phyloP scores from a whole-genome alignment of 2,329 filamentous ascomycete species.

The Sclerotinia sclerotiorum region DNA sequence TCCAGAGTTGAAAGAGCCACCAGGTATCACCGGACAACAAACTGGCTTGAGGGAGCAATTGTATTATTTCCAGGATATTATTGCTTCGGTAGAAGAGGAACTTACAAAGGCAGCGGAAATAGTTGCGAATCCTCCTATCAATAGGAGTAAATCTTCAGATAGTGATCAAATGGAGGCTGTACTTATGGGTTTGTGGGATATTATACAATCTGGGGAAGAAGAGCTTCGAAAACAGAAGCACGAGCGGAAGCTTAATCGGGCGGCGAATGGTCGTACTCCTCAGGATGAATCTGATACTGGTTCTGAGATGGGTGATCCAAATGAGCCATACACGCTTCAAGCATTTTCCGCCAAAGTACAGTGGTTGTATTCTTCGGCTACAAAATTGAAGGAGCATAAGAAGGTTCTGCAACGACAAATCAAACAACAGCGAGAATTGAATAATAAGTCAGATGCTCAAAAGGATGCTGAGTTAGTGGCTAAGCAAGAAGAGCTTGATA shows the following conservation, averaged over 20 bases:
- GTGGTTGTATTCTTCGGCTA: constrained; percentile 74
- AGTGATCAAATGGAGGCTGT: constrained; percentile 56
- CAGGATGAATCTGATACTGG: constrained; percentile 62
- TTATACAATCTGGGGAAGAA: constrained; percentile 51
- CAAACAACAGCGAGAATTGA: constrained; percentile 90
- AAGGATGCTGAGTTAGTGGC: constrained; percentile 64
- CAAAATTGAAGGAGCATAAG: constrained; percentile 81
- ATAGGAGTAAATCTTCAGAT: constrained; percentile 42
- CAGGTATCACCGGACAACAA: constrained; percentile 54
- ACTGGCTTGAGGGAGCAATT: constrained; percentile 66
- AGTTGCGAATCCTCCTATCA: constrained; percentile 27
- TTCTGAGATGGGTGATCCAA: constrained; percentile 57
- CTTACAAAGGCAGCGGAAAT: constrained; percentile 31
- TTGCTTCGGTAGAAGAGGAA: constrained; percentile 50
- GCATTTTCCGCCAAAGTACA: constrained; percentile 79
- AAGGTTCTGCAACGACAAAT: constrained; percentile 86
- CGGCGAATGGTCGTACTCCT: constrained; percentile 57
- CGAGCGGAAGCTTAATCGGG: constrained; percentile 52
- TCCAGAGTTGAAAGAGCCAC: constrained; percentile 56
- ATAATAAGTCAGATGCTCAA: constrained; percentile 77
- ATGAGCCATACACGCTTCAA: constrained; percentile 67
- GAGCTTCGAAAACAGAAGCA: constrained; percentile 55
- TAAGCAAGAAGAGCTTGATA: constrained; percentile 58
- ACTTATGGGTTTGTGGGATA: constrained; percentile 53
- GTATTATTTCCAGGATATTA: constrained; percentile 62